Conservation (phyloP, 2,329 filamentous ascomycete genomes). For the Monilinia fructicola region DNA sequence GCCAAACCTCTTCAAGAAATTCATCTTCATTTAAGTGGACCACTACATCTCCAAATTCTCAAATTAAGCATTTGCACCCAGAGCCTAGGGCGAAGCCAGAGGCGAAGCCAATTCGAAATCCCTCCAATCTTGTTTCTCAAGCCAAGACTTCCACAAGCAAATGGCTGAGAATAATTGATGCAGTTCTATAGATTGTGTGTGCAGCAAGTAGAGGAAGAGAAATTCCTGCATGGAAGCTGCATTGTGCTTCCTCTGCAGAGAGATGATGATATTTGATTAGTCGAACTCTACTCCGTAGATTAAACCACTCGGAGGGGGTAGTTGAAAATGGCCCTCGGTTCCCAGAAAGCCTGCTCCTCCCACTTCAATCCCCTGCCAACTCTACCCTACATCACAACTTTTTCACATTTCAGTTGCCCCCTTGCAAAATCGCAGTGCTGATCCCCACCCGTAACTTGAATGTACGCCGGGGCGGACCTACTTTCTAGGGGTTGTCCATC, state of each 20-base stretch:
- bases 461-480: conserved; percentile 24
- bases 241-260: conserved; percentile 36
- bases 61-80: conserved; percentile 12
- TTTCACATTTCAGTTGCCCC: conserved; percentile 16
- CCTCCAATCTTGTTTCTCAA: neutral
- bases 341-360: conserved; percentile 20
- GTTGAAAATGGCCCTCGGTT: conserved; percentile 27
- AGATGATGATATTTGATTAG: conserved; percentile 20
- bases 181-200: neutral
- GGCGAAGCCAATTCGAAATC: conserved; percentile 1
- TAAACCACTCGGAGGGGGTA: conserved; percentile 23
- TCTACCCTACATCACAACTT: conserved; percentile 20
- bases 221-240: conserved; percentile 37
- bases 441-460: conserved; percentile 30
- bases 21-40: neutral
- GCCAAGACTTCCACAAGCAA: neutral
- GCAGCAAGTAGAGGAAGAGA: conserved; percentile 15
- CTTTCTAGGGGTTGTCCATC: conserved; percentile 21
- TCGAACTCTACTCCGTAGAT: conserved; percentile 20
- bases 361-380: conserved; percentile 12
- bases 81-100: neutral
- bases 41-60: neutral
- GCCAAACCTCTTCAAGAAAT: neutral
- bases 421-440: conserved; percentile 33
- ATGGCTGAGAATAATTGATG: neutral